These are phyloP conservation scores for Eucalyptus curtisii DNA, from an alignment of 345 rosid genomes.

Conservation along the genomic window DNA sequence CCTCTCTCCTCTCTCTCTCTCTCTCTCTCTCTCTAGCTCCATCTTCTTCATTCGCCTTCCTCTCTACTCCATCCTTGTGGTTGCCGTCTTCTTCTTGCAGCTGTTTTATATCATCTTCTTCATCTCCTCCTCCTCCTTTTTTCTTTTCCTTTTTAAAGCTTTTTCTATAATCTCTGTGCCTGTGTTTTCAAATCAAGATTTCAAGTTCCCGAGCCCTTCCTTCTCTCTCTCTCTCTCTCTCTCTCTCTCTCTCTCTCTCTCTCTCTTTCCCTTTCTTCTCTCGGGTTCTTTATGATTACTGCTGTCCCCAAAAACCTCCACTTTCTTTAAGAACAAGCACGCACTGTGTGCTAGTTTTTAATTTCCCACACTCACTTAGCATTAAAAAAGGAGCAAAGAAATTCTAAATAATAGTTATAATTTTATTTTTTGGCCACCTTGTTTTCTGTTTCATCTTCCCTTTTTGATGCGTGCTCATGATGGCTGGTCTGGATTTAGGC, in stretches of 20 bases:
- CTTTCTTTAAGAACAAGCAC: not conserved
- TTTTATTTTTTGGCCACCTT: not conserved
- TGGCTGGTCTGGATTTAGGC: conserved; percentile 68
- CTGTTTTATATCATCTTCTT: not conserved
- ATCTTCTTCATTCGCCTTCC: not conserved
- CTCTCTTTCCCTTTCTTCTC: not conserved
- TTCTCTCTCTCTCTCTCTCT: not conserved
- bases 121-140: not conserved
- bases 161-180: not conserved
- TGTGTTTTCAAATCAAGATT: not conserved
- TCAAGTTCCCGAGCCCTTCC: not conserved
- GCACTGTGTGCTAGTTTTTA: not conserved
- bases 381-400: not conserved
- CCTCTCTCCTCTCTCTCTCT: not conserved
- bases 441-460: conserved; percentile 6
- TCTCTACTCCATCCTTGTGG: not conserved
- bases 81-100: not conserved
- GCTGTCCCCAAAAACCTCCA: not conserved
- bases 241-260: not conserved
- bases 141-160: not conserved
- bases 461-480: conserved; percentile 2
- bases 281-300: not conserved
- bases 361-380: not conserved
- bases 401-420: not conserved
- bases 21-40: not conserved